phyloP scores from a whole-genome alignment of 345 rosid genomes.

The Physaria fendleri region DNA sequence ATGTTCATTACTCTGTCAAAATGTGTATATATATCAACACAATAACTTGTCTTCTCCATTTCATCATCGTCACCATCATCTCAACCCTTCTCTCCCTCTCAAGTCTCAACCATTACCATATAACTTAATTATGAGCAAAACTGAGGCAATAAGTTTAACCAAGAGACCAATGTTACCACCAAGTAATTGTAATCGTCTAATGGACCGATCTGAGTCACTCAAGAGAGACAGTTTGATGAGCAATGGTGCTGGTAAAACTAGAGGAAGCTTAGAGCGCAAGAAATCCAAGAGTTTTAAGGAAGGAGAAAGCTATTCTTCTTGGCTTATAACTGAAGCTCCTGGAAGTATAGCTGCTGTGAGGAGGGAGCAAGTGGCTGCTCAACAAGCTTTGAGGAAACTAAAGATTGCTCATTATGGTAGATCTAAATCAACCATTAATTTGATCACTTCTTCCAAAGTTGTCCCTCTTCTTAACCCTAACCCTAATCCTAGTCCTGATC shows the following conservation, averaged over 20 bases:
- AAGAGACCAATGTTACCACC: conserved; percentile 18
- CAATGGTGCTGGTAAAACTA: conserved; percentile 9
- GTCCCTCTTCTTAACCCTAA: conserved; percentile 22
- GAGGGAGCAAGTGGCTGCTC: conserved; percentile 51
- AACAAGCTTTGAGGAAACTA: conserved; percentile 39
- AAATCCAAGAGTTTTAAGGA: conserved; percentile 31
- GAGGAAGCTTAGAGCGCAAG: conserved; percentile 26
- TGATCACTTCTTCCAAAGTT: conserved; percentile 20
- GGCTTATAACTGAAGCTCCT: conserved; percentile 36
- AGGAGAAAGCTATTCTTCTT: conserved; percentile 21
- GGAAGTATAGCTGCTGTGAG: conserved; percentile 74
- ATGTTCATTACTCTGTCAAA: conserved; percentile 5
- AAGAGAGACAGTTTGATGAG: conserved; percentile 18
- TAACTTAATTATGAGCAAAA: conserved; percentile 17
- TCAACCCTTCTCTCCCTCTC: neutral
- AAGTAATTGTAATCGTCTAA: conserved; percentile 14
- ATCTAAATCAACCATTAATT: conserved; percentile 34
- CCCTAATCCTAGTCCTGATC: conserved; percentile 15
- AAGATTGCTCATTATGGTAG: conserved; percentile 73
- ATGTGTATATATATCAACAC: conserved; percentile 16
- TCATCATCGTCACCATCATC: conserved; percentile 2
- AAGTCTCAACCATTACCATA: conserved; percentile 3
- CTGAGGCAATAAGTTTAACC: conserved; percentile 17
- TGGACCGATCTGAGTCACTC: conserved; percentile 17
- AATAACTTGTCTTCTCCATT: conserved; percentile 12